These are phyloP conservation scores for Aspergillus tanneri DNA, from an alignment of 2,329 filamentous ascomycete genomes.

Conservation along the genomic window DNA sequence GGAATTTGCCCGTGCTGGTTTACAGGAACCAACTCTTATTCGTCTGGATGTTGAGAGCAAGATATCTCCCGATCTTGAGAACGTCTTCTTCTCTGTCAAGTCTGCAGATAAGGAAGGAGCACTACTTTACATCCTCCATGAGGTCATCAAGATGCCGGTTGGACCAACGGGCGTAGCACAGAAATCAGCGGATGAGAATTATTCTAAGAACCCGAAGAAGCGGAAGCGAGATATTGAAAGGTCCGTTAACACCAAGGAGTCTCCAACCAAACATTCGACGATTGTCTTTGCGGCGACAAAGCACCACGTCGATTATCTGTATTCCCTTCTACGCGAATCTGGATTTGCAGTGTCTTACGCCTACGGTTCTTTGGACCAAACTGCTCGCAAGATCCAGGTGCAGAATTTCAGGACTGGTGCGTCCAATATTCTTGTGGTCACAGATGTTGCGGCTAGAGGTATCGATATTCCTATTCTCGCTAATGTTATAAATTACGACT, in stretches of 20 bases:
- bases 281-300: slow-evolving; percentile 95
- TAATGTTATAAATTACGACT: slow-evolving; percentile 99
- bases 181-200: slow-evolving; percentile 47
- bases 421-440: slow-evolving; percentile 90
- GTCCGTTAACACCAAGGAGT: slow-evolving; percentile 58
- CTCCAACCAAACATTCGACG: slow-evolving; percentile 84
- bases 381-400: slow-evolving; percentile 86
- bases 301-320: slow-evolving; percentile 93
- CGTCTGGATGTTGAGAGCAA: slow-evolving; percentile 93
- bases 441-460: slow-evolving; percentile 92
- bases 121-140: slow-evolving; percentile 80
- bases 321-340: slow-evolving; percentile 71
- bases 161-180: slow-evolving; percentile 57
- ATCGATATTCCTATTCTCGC: slow-evolving; percentile 95
- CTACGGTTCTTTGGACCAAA: slow-evolving; percentile 93
- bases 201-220: slow-evolving; percentile 45
- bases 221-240: slow-evolving; percentile 52
- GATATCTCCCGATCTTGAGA: slow-evolving; percentile 92
- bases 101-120: slow-evolving; percentile 91
- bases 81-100: slow-evolving; percentile 91
- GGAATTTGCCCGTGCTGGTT: slow-evolving; percentile 88
- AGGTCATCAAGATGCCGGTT: slow-evolving; percentile 87
- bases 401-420: slow-evolving; percentile 82
- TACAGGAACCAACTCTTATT: slow-evolving; percentile 88
- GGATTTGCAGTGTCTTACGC: slow-evolving; percentile 91